Conservation (phyloP, 352 stramenopile species). For the Elongisporangium undulatum region DNA sequence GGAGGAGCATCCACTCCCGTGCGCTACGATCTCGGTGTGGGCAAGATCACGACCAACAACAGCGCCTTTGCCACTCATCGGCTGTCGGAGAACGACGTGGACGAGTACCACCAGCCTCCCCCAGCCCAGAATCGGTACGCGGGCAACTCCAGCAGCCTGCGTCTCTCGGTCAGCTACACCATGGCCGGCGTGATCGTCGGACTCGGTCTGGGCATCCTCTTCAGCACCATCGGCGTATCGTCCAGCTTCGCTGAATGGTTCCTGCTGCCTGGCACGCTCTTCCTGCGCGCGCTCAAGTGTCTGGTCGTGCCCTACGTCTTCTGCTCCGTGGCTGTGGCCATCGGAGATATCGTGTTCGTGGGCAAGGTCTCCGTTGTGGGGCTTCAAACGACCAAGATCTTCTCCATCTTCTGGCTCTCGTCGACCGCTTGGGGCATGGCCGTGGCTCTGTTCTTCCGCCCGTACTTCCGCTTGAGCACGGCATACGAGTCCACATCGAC, state of each 20-base stretch:
- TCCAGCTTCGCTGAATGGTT: conserved; percentile 43
- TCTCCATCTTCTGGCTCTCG: conserved; percentile 47
- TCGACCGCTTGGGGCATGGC: conserved; percentile 41
- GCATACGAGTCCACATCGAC: conserved; percentile 7
- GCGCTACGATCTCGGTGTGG: no score
- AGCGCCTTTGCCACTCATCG: no score
- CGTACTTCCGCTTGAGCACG: conserved; percentile 36
- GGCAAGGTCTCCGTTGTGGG: conserved; percentile 69
- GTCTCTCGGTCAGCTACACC: conserved; percentile 43
- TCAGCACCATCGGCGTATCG: conserved; percentile 35
- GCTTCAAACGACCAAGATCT: conserved; percentile 59
- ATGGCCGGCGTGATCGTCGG: conserved; percentile 46
- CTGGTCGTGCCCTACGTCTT: conserved; percentile 83
- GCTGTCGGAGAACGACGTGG: no score
- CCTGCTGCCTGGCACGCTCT: conserved; percentile 62
- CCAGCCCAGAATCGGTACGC: not conserved
- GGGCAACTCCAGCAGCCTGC: conserved; percentile 22
- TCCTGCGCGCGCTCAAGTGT: conserved; percentile 67
- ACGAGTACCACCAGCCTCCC: no score
- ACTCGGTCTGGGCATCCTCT: conserved; percentile 43
- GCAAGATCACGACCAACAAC: no score
- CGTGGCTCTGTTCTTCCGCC: conserved; percentile 52
- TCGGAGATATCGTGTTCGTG: conserved; percentile 72
- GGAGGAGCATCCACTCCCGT: no score
- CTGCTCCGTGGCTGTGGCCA: conserved; percentile 68